Conservation (phyloP, 768 basidiomycete species). For the Suillus plorans region DNA sequence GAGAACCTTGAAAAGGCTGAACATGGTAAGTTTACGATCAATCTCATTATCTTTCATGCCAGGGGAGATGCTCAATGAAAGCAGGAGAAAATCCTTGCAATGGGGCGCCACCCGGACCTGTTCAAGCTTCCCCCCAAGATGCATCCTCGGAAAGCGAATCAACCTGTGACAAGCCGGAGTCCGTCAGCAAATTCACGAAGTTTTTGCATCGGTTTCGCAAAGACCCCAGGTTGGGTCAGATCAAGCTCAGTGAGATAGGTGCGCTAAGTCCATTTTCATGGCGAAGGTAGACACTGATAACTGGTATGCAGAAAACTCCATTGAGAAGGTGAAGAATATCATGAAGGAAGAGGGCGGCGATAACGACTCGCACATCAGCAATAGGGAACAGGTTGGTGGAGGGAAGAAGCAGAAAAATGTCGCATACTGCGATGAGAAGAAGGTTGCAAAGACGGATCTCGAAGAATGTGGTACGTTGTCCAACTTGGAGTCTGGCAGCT, state of each 20-base stretch:
- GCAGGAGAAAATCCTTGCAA: not conserved
- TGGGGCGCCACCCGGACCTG: not conserved
- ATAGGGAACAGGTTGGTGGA: slow-evolving; percentile 8
- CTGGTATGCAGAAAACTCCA: not conserved
- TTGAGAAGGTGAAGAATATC: slow-evolving; percentile 7
- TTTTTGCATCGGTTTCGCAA: not conserved
- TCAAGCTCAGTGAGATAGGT: slow-evolving; percentile 1
- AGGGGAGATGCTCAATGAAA: not conserved
- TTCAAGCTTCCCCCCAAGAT: not conserved
- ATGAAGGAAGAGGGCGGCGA: slow-evolving; percentile 3
- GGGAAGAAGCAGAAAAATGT: slow-evolving; percentile 15
- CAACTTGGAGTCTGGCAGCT: not conserved
- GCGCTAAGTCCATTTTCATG: not conserved
- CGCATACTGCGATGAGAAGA: slow-evolving; percentile 11
- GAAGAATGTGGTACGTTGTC: slow-evolving; percentile 10
- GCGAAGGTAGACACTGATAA: not conserved
- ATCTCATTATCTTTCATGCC: not conserved
- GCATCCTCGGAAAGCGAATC: not conserved
- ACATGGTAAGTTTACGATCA: not conserved
- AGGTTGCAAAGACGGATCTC: slow-evolving; percentile 9
- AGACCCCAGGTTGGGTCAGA: slow-evolving; percentile 1
- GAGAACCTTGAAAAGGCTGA: not conserved
- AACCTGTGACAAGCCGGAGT: too few relatives aligned
- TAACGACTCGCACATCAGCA: not conserved
- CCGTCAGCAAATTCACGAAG: not conserved